Percentiles rank a stretch among this genome's conserved stretches.
Conservation (phyloP, 495 filamentous ascomycete species). For the Podospora sp. region DNA sequence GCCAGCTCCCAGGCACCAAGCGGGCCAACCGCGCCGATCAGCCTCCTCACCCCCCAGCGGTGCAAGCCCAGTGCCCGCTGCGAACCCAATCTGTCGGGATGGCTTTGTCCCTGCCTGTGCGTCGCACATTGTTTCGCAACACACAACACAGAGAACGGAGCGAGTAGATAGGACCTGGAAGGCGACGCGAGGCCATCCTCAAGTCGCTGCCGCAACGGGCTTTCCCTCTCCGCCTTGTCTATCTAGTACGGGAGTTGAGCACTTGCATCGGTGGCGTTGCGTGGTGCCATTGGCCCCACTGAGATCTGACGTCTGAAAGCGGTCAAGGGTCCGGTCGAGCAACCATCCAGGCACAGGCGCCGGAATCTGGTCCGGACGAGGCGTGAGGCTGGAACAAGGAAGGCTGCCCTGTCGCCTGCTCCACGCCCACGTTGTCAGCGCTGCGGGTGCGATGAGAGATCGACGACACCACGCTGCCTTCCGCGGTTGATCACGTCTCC, state of each 20-base stretch:
- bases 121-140: constrained; percentile 1
- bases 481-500: not conserved
- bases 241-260: not conserved
- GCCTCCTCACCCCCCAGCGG: constrained; percentile 10
- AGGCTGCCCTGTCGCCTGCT: not conserved
- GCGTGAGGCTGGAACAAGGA: no score
- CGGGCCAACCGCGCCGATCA: constrained; percentile 21
- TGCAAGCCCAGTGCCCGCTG: not conserved
- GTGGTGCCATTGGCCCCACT: constrained; percentile 23
- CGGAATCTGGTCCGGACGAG: constrained; percentile 2
- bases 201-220: not conserved
- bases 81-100: constrained; percentile 24
- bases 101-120: constrained; percentile 1
- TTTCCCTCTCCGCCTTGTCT: not conserved
- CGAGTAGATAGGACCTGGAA: not conserved
- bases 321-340: not conserved
- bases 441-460: not conserved
- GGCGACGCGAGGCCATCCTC: not conserved
- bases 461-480: not conserved
- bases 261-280: constrained; percentile 5
- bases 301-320: constrained; percentile 17
- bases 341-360: not conserved
- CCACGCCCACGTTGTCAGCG: not conserved
- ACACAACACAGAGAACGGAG: no score
- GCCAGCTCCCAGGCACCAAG: not conserved